A percentile compares a stretch with the other conserved stretches of the same genome.
phyloP scores from a whole-genome alignment of 306 rosid species.

The Acmispon strigosus region DNA sequence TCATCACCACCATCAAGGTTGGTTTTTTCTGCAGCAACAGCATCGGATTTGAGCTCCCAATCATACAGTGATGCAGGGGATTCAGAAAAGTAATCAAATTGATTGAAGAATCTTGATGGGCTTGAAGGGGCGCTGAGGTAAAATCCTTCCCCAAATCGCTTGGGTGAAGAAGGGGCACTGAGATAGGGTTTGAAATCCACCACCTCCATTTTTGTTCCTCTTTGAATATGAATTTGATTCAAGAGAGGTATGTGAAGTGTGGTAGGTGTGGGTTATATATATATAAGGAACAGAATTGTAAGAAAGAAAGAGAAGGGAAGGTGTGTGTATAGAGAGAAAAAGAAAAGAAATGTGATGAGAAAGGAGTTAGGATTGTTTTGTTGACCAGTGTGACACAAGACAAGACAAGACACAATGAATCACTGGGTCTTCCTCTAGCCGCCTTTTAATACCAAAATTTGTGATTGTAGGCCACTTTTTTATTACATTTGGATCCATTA shows the following conservation, averaged over 20 bases:
- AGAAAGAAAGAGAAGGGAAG: not conserved
- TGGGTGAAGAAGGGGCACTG: conserved; percentile 56
- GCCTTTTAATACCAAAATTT: conserved; percentile 19
- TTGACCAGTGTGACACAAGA: not conserved
- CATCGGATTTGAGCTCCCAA: not conserved
- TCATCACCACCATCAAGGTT: not conserved
- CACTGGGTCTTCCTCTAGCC: not conserved
- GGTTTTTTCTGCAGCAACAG: not conserved
- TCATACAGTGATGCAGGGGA: not conserved
- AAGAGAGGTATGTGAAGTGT: not conserved
- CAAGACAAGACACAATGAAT: not conserved
- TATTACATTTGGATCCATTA: too few relatives aligned
- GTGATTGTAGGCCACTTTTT: not conserved
- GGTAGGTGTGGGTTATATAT: not conserved
- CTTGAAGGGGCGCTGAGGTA: conserved; percentile 73
- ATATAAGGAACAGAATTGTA: not conserved
- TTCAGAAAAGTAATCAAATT: conserved; percentile 29
- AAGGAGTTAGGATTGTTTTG: conserved; percentile 13
- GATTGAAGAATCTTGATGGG: conserved; percentile 50
- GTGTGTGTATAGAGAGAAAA: not conserved
- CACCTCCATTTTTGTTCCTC: not conserved
- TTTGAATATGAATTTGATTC: not conserved
- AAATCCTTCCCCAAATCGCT: conserved; percentile 40
- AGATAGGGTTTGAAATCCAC: conserved; percentile 56
- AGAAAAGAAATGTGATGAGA: not conserved